phyloP scores from a whole-genome alignment of 2,329 filamentous ascomycete species.

The Pestalotiopsis fici region DNA sequence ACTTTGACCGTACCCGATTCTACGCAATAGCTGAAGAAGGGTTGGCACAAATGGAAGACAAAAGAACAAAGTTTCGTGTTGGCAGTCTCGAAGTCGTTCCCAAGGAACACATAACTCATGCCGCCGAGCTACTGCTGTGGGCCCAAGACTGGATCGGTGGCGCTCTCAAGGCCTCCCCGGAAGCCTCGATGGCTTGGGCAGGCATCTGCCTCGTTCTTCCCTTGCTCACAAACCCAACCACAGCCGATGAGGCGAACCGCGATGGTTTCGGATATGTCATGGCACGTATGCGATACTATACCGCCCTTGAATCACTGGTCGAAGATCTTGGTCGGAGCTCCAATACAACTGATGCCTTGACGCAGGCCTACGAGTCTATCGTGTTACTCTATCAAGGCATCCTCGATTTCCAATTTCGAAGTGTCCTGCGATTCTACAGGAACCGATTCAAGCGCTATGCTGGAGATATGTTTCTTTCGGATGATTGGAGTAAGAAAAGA shows the following conservation, averaged over 20 bases:
- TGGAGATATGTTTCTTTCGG: background rate
- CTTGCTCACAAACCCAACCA: constrained; percentile 30
- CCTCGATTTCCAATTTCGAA: constrained; percentile 35
- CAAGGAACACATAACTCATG: too few species aligned
- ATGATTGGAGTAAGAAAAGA: background rate
- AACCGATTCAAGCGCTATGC: background rate
- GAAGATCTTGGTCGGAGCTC: constrained; percentile 17
- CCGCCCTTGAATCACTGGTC: constrained; percentile 24
- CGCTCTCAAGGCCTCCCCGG: constrained; percentile 28
- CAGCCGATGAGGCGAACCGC: constrained; percentile 27
- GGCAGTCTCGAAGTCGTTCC: too few species aligned
- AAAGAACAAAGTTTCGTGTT: too few species aligned
- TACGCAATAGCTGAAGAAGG: too few species aligned
- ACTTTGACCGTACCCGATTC: too few species aligned
- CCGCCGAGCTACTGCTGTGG: too few species aligned
- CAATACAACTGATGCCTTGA: constrained; percentile 10
- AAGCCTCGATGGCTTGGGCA: constrained; percentile 31
- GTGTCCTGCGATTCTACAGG: constrained; percentile 31
- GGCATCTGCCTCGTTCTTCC: constrained; percentile 38
- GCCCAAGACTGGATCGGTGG: background rate
- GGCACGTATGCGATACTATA: constrained; percentile 31
- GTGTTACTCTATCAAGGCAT: constrained; percentile 31
- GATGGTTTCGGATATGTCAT: constrained; percentile 35
- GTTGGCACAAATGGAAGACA: too few species aligned
- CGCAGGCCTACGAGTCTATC: constrained; percentile 16